Base-by-base conservation (phyloP, 2,329 filamentous ascomycete genomes). In the Pestalotiopsis sp. region DNA sequence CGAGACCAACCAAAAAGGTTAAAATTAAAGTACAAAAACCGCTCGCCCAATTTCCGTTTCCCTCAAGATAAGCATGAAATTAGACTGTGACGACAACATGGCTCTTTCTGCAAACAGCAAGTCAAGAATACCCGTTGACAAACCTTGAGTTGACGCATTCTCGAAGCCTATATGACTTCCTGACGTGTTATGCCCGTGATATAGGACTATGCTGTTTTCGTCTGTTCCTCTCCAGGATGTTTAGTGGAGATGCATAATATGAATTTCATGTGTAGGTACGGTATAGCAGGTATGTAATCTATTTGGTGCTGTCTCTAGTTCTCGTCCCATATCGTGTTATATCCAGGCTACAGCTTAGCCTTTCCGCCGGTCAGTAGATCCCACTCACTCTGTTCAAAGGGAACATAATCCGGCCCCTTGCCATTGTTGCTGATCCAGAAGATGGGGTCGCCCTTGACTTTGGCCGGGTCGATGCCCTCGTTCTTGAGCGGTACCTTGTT, bases 401-500 rank as follows among this genome's bases (percentile, higher is more conserved):
- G 83, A 6, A 87, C 81, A 78, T 92, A 93, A 2, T 82, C 83
- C 27, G 84, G 81, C 3, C 83, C 76, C 78, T 85, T 86, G 0
- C 85, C 87, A 69, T 84, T 83, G 9, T 89, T 79, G 80, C 89
- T 90, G 73, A 89, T 89, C 79, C 93, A 83, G 27, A 84, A 78
- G 3, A 88, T 68, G 36, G 78, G 74, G 66, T 87, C 85, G 1
- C 79, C 72, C 25, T 79, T 75, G 4, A 84, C 80, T 75, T 83
- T 83, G 27, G 79, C 78, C 2, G 88, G 86, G 76, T 93, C 87
- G 14, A 92, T 86, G 0, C 91, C 91, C 71, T 92, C 90, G 60
- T 87, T 86, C 74, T 91, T 85, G 60, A 94, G 80, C 0, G 90
- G 90, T 1, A 90, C 86, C 78, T 95, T 95, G 76, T 93, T 93